A percentile compares a stretch with the other conserved stretches of the same genome.
Conservation (phyloP, 352 stramenopile species). For the Elongisporangium undulatum region DNA sequence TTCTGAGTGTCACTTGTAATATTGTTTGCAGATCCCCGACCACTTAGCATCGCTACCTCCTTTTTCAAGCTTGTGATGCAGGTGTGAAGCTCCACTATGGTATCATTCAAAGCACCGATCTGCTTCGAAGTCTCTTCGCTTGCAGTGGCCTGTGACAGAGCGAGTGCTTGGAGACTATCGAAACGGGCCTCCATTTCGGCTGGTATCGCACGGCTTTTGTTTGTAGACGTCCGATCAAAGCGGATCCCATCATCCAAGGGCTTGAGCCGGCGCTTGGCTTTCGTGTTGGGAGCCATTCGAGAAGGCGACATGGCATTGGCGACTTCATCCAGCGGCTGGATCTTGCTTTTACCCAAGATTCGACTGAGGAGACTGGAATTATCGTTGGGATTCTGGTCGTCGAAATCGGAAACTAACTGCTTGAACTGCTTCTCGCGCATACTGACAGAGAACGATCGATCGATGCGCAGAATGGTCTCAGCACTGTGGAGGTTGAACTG, state of each 20-base stretch:
- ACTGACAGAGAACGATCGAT: slow-evolving; percentile 30
- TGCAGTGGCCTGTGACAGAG: neutral
- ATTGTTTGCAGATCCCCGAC: neutral
- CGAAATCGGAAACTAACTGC: slow-evolving; percentile 12
- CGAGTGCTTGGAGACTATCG: neutral
- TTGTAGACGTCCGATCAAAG: neutral
- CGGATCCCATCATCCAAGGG: neutral
- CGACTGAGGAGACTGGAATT: too few species aligned
- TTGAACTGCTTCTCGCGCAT: slow-evolving; percentile 34
- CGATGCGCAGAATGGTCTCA: slow-evolving; percentile 43
- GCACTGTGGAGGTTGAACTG: slow-evolving; percentile 46
- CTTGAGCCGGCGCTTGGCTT: neutral
- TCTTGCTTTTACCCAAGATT: neutral
- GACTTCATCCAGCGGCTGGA: neutral
- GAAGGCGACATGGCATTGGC: neutral
- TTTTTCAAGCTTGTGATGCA: neutral
- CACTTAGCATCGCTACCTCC: neutral
- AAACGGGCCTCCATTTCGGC: neutral
- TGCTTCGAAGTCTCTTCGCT: neutral
- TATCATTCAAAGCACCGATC: neutral
- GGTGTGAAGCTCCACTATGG: neutral
- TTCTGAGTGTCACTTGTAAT: neutral
- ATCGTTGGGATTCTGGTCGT: neutral
- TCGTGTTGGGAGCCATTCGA: neutral
- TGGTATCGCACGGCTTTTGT: neutral